Percentiles rank a stretch among this genome's conserved stretches.
Evolutionary conservation across 805 yeast genomes (phyloP).

Genomic region (Yamadazyma paraphyllophila): DNA sequence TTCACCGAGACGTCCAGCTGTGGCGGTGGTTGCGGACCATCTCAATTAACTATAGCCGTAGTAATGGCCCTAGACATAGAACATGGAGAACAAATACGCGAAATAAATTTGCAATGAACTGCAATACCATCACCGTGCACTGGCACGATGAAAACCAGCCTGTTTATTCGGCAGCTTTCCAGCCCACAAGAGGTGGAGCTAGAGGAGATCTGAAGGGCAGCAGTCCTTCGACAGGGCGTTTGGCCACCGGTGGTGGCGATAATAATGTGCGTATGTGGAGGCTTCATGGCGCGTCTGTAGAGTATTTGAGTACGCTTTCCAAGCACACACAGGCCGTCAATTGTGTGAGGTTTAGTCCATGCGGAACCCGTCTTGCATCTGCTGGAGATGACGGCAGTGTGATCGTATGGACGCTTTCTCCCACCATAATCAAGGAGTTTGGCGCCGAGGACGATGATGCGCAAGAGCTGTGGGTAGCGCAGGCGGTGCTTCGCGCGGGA

Average conservation of each 20-base stretch:
- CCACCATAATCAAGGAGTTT: slow-evolving; percentile 54
- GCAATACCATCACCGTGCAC: slow-evolving; percentile 54
- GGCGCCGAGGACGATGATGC: slow-evolving; percentile 59
- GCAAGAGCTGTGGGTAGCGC: slow-evolving; percentile 72
- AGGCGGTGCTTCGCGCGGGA: slow-evolving; percentile 54
- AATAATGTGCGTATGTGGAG: slow-evolving; percentile 15
- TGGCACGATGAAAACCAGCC: slow-evolving; percentile 80
- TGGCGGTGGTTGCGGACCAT: no score
- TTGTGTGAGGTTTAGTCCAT: slow-evolving; percentile 75
- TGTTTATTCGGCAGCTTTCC: slow-evolving; percentile 65
- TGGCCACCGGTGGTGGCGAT: slow-evolving; percentile 94
- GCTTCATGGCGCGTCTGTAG: slow-evolving; percentile 56
- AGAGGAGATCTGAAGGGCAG: slow-evolving; percentile 16
- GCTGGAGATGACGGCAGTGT: slow-evolving; percentile 96
- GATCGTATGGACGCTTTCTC: slow-evolving; percentile 70
- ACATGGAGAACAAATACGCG: no score
- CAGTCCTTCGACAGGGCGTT: slow-evolving; percentile 31
- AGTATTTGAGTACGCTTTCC: slow-evolving; percentile 73
- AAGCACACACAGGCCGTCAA: slow-evolving; percentile 96
- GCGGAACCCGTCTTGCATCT: slow-evolving; percentile 71
- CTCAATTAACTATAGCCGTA: no score
- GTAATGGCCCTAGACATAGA: no score
- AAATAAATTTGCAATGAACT: slow-evolving; percentile 25
- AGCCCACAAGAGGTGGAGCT: slow-evolving; percentile 31
- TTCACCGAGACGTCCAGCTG: no score